Conservation (phyloP, 805 yeast species). For the Pichia heedii region DNA sequence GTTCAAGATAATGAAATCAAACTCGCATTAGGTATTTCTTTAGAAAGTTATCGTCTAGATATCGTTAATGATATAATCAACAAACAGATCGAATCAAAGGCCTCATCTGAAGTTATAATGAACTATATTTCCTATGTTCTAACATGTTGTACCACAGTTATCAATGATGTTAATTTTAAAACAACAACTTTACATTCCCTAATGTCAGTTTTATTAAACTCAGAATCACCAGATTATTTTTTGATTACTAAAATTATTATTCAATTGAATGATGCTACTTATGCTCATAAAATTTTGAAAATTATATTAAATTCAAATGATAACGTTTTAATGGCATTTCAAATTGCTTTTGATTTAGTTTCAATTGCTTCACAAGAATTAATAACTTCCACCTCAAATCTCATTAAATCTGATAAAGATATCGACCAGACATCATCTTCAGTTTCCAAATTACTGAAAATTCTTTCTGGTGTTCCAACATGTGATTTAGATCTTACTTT, state of each 20-base stretch:
- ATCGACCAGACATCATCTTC: slow-evolving; percentile 22
- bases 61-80: slow-evolving; percentile 53
- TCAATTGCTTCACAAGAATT: slow-evolving; percentile 87
- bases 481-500: slow-evolving; percentile 90
- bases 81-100: slow-evolving; percentile 22
- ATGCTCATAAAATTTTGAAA: slow-evolving; percentile 63
- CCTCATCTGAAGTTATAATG: slow-evolving; percentile 45
- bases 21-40: slow-evolving; percentile 81
- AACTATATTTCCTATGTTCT: slow-evolving; percentile 64
- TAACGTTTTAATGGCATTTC: slow-evolving; percentile 61
- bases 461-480: slow-evolving; percentile 86
- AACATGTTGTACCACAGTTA: slow-evolving; percentile 53
- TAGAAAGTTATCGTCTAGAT: slow-evolving; percentile 84
- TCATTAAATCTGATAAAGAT: slow-evolving; percentile 25
- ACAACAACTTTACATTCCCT: slow-evolving; percentile 52
- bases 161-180: slow-evolving; percentile 59
- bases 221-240: slow-evolving; percentile 68
- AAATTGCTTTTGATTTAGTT: slow-evolving; percentile 92
- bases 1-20: slow-evolving; percentile 59
- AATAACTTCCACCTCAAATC: slow-evolving; percentile 45
- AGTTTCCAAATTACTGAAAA: slow-evolving; percentile 37
- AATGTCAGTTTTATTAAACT: slow-evolving; percentile 48
- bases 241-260: slow-evolving; percentile 79
- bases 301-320: slow-evolving; percentile 37
- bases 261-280: slow-evolving; percentile 67